Evolutionary conservation across 345 rosid genomes (phyloP), one percentile per base, ranked within the genome.

Genomic region (Populus nigra): DNA sequence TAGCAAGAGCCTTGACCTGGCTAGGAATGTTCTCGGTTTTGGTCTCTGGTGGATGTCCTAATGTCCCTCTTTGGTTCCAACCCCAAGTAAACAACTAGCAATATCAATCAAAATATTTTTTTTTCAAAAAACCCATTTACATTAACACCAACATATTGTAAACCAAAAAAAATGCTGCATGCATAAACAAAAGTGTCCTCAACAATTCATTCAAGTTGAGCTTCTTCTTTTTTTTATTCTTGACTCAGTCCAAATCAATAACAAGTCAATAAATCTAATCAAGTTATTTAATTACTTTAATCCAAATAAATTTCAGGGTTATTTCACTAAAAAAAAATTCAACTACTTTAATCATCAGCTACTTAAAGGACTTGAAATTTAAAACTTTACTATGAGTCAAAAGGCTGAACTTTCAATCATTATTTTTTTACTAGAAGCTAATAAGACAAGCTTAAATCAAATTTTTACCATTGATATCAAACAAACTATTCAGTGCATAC

Each of bases 21-120:
- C 93, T 89, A 7, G 99, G 99, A 73, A 84, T 65, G 73, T 87
- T 96, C 88, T 96, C 96, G 49, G 97, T 94, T 83, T 96, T 96
- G 77, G 91, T 90, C 87, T 88, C 92, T 3, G 97, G 92, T 22
- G 93, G 98, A 74, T 94, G 99, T 49, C 99, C 99, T 49, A 96
- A 76, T 33, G 99, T 96, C 29, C 99, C 99, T 84, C 98, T 89
- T 86, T 96, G 99, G 87, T 96, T 96, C 99, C 99, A 96, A 13
- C 99, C 98, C 99, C 99, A 96, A 8, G 98, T 96, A 86, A 94
- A 96, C 91, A 96, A 83, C 99, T 96, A 80, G 43, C 63, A 41
- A n/a, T 15, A 23, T 23, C 63, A 59, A 59, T 59, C 63, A 59
- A 59, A 59, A 59, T 5, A n/a, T 8, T 57, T 57, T 1, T 1